A percentile compares a stretch with the other conserved stretches of the same genome.
phyloP scores from a whole-genome alignment of 1,284 basidiomycete genomes.

The Bjerkandera adusta region DNA sequence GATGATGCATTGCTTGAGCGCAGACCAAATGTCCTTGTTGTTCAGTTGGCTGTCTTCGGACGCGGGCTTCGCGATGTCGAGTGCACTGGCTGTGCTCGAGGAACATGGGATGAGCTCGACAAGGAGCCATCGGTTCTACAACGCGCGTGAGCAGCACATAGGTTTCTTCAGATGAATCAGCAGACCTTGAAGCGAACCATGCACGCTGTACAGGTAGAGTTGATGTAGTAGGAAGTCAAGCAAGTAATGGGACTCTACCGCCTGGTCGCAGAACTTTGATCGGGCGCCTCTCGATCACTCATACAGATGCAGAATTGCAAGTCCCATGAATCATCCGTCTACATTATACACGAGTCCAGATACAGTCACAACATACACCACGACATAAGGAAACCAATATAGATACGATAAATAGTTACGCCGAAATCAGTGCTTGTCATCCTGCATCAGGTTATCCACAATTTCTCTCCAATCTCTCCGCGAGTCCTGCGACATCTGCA shows the following conservation, averaged over 20 bases:
- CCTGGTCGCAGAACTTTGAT: too few relatives aligned
- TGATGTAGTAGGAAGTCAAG: not conserved
- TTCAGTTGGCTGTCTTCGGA: slow-evolving; percentile 33
- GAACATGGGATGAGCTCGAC: slow-evolving; percentile 63
- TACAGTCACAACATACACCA: too few relatives aligned
- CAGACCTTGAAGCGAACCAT: slow-evolving; percentile 67
- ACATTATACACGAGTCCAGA: too few relatives aligned
- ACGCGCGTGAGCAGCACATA: not conserved
- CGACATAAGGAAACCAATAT: too few relatives aligned
- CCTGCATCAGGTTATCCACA: not conserved
- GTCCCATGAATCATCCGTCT: too few relatives aligned
- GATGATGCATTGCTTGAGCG: slow-evolving; percentile 64
- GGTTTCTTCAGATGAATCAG: not conserved
- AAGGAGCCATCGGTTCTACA: slow-evolving; percentile 77
- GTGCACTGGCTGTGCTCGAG: slow-evolving; percentile 15
- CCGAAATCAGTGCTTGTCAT: not conserved
- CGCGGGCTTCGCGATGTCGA: slow-evolving; percentile 3
- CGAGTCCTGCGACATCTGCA: too few relatives aligned
- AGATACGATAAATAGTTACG: not conserved
- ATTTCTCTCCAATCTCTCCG: slow-evolving; percentile 1
- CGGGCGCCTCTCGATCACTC: too few relatives aligned
- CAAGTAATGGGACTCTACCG: too few relatives aligned
- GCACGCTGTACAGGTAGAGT: not conserved
- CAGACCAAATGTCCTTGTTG: slow-evolving; percentile 60
- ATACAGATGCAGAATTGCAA: too few relatives aligned